A percentile compares a stretch with the other conserved stretches of the same genome.
phyloP scores from a whole-genome alignment of 108 stramenopile genomes.

The Discostella pseudostelligera region DNA sequence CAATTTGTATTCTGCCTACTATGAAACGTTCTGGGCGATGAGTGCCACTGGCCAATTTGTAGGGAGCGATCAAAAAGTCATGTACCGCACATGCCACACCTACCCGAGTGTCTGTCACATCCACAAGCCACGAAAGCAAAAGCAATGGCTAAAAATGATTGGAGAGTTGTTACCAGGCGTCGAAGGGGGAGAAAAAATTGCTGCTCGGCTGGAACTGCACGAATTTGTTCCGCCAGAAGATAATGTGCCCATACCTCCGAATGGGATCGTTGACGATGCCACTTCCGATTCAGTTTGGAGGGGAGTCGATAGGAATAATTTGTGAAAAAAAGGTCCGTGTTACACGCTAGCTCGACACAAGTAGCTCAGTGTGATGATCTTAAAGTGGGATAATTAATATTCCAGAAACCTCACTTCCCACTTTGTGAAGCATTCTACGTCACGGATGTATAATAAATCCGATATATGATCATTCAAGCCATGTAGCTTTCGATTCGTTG shows the following conservation, averaged over 20 bases:
- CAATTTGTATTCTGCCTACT: slow-evolving; percentile 47
- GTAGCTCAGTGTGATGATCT: no score
- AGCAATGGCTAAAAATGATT: slow-evolving; percentile 38
- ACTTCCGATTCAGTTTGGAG: slow-evolving; percentile 20
- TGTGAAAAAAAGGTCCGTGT: neutral
- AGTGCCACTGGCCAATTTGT: slow-evolving; percentile 43
- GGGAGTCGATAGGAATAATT: slow-evolving; percentile 2
- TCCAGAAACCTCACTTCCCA: no score
- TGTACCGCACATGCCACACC: slow-evolving; percentile 44
- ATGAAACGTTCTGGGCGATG: slow-evolving; percentile 51
- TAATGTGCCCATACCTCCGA: slow-evolving; percentile 35
- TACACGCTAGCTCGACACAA: no score
- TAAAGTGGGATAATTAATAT: no score
- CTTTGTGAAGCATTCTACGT: no score
- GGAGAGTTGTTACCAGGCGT: slow-evolving; percentile 36
- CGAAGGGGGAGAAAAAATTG: slow-evolving; percentile 29
- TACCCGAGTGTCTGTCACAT: slow-evolving; percentile 48
- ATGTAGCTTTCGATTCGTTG: slow-evolving; percentile 57
- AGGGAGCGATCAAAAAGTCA: slow-evolving; percentile 48
- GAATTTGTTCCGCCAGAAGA: slow-evolving; percentile 21
- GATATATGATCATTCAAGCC: neutral
- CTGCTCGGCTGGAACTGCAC: slow-evolving; percentile 21
- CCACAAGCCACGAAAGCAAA: slow-evolving; percentile 26
- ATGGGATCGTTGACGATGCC: slow-evolving; percentile 38
- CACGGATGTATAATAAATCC: no score